Evolutionary conservation across 1,284 basidiomycete species (phyloP).

Genomic region (Microstroma glucosiphilum): DNA sequence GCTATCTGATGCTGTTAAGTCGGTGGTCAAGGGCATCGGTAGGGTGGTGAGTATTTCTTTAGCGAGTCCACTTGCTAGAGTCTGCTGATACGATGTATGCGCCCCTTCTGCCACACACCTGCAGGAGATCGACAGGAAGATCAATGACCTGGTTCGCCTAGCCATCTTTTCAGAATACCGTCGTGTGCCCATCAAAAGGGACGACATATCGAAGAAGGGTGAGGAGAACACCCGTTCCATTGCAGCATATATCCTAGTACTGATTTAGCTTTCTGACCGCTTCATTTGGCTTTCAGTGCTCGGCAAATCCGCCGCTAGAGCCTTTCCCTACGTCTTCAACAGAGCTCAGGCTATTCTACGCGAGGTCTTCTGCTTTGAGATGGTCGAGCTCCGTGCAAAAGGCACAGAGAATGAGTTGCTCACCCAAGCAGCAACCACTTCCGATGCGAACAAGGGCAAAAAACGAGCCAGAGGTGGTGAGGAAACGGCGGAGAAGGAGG

Average conservation of each 20-base stretch:
- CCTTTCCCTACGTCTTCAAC: conserved; percentile 32
- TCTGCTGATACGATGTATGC: conserved; percentile 6
- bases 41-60: conserved; percentile 9
- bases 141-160: conserved; percentile 29
- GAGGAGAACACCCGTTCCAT: neutral
- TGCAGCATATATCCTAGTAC: too few species aligned
- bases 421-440: conserved; percentile 5
- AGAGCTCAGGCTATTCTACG: conserved; percentile 31
- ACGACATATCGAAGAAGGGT: conserved; percentile 26
- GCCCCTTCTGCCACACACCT: conserved; percentile 5
- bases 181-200: conserved; percentile 20
- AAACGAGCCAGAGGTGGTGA: neutral
- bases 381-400: conserved; percentile 32
- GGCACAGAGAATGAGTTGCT: conserved; percentile 33
- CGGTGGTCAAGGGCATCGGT: conserved; percentile 19
- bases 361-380: conserved; percentile 25
- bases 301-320: conserved; percentile 17
- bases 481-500: conserved; percentile 9
- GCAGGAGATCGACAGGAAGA: conserved; percentile 26
- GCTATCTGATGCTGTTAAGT: conserved; percentile 15
- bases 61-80: neutral
- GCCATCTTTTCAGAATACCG: conserved; percentile 33
- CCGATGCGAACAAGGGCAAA: neutral
- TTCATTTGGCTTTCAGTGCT: conserved; percentile 11
- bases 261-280: neutral